Conservation (phyloP, 2,329 filamentous ascomycete genomes). For the Cadophora sp. region DNA sequence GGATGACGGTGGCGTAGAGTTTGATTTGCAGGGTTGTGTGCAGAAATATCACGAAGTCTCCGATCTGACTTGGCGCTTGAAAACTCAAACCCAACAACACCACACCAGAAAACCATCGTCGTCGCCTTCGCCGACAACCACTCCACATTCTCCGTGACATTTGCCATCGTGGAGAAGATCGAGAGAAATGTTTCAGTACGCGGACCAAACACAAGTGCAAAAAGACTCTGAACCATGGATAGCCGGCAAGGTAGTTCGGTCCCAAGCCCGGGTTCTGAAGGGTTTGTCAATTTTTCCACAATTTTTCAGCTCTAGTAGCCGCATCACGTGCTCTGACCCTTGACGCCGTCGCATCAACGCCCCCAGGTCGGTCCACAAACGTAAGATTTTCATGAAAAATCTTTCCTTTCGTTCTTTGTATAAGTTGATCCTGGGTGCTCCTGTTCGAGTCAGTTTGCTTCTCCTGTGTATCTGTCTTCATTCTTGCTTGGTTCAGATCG, state of each 20-base stretch:
- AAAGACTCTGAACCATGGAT: constrained; percentile 19
- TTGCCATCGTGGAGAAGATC: constrained; percentile 3
- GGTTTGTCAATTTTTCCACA: constrained; percentile 20
- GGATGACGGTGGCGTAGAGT: neutral
- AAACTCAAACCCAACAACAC: constrained; percentile 19
- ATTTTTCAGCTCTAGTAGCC: constrained; percentile 19
- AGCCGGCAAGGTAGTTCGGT: constrained; percentile 18
- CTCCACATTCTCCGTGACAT: neutral
- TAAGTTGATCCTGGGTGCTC: constrained; percentile 16
- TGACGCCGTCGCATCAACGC: neutral
- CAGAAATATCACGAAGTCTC: neutral
- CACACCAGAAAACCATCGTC: constrained; percentile 15
- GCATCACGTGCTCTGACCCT: constrained; percentile 19
- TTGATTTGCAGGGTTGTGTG: neutral
- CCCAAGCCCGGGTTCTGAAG: constrained; percentile 22
- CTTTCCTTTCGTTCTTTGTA: constrained; percentile 19
- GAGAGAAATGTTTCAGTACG: neutral
- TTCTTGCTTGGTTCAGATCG: constrained; percentile 13
- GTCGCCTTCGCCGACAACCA: neutral
- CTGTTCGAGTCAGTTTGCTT: neutral
- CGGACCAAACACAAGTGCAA: constrained; percentile 10
- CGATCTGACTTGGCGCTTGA: constrained; percentile 1
- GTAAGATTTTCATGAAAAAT: constrained; percentile 26
- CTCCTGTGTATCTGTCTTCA: constrained; percentile 3
- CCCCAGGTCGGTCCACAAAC: constrained; percentile 15